A percentile compares a stretch with the other conserved stretches of the same genome.
phyloP scores from a whole-genome alignment of 257 asterid genomes.

The Ilex asprella region DNA sequence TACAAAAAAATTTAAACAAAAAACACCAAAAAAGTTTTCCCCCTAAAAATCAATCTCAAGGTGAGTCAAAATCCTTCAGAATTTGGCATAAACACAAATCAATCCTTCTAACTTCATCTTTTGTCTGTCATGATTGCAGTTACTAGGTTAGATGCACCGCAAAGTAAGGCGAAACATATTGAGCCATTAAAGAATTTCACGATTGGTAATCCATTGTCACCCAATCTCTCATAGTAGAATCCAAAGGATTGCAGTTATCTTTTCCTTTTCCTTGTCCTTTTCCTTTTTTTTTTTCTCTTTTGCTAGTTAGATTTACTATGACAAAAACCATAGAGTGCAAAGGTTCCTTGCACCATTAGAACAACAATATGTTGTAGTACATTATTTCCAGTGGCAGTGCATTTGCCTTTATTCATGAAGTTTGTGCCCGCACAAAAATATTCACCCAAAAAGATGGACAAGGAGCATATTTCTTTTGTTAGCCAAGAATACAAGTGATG shows the following conservation, averaged over 20 bases:
- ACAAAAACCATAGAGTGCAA: background rate
- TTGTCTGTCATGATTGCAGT: constrained; percentile 35
- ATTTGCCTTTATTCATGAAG: background rate
- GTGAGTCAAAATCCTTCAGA: constrained; percentile 36
- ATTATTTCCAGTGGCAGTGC: too few species aligned
- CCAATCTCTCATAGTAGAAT: background rate
- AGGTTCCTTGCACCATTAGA: background rate
- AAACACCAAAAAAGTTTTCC: too few species aligned
- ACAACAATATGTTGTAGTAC: background rate
- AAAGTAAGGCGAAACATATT: constrained; percentile 42
- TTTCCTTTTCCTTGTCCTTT: constrained; percentile 7
- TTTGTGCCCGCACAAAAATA: background rate
- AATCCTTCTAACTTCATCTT: constrained; percentile 26
- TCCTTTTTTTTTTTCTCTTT: too few species aligned
- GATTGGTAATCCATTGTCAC: constrained; percentile 36
- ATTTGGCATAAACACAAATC: constrained; percentile 11
- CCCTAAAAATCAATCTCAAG: too few species aligned
- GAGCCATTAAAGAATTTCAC: constrained; percentile 38
- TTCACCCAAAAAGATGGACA: background rate
- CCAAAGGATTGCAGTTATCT: background rate
- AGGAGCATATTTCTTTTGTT: background rate
- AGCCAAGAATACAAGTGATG: background rate
- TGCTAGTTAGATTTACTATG: background rate
- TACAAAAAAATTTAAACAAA: too few species aligned
- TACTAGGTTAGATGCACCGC: constrained; percentile 86